Percentiles rank a stretch among this genome's conserved stretches.
Evolutionary conservation across 2,329 filamentous ascomycete species (phyloP).

Genomic region (Myriosclerotinia curreyana): DNA sequence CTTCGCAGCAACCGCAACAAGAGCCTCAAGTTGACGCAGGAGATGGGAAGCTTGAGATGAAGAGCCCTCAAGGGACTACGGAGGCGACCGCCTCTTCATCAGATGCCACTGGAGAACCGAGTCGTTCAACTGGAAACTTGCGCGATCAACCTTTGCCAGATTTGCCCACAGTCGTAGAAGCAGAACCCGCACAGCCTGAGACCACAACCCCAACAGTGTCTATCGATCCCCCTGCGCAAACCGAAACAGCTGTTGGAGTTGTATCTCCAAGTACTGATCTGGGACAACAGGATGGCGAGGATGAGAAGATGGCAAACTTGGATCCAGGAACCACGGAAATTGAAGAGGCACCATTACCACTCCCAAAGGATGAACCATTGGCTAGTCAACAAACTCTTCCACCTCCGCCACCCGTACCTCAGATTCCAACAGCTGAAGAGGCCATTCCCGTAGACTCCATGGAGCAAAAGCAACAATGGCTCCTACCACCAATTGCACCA

Average conservation of each 20-base stretch:
- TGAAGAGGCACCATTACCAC: slow-evolving; percentile 30
- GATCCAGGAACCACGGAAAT: slow-evolving; percentile 30
- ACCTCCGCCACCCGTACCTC: slow-evolving; percentile 33
- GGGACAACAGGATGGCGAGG: slow-evolving; percentile 31
- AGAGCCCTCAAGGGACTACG: slow-evolving; percentile 22
- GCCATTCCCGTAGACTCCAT: slow-evolving; percentile 29
- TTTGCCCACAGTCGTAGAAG: slow-evolving; percentile 36
- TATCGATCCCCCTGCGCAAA: slow-evolving; percentile 20
- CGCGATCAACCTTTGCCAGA: slow-evolving; percentile 38
- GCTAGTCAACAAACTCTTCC: slow-evolving; percentile 28
- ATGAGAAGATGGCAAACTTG: slow-evolving; percentile 32
- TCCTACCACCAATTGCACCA: slow-evolving; percentile 78
- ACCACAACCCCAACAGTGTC: slow-evolving; percentile 27
- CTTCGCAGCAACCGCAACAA: slow-evolving; percentile 28
- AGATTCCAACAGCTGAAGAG: slow-evolving; percentile 32
- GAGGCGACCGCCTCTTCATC: slow-evolving; percentile 17
- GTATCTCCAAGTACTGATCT: slow-evolving; percentile 13
- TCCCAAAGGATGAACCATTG: slow-evolving; percentile 29
- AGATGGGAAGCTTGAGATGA: slow-evolving; percentile 24
- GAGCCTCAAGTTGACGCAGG: slow-evolving; percentile 24
- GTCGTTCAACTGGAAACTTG: slow-evolving; percentile 23
- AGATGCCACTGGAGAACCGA: slow-evolving; percentile 31
- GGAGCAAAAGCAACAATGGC: slow-evolving; percentile 41
- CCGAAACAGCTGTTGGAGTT: neutral
- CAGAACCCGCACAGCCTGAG: slow-evolving; percentile 31